These are phyloP conservation scores for Hericium erinaceus DNA, from an alignment of 768 basidiomycete species.

Conservation along the genomic window DNA sequence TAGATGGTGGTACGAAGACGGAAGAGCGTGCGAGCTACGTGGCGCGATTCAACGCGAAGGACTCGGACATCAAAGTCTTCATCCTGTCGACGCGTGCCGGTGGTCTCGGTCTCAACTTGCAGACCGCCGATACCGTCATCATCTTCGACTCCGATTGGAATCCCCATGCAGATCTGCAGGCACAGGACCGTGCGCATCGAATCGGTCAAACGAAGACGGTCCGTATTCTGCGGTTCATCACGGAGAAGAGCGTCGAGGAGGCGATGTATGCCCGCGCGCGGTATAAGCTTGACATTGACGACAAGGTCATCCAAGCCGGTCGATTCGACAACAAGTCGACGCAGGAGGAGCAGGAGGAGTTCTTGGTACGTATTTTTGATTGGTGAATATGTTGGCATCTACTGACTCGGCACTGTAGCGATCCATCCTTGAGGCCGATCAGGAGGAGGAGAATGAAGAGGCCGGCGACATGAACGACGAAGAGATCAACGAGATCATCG, in stretches of 20 bases:
- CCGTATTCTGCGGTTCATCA: constrained; percentile 92
- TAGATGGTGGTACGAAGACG: constrained; percentile 96
- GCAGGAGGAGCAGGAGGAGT: constrained; percentile 94
- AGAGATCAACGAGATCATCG: constrained; percentile 88
- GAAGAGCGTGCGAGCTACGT: constrained; percentile 89
- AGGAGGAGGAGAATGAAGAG: constrained; percentile 85
- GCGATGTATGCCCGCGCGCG: constrained; percentile 93
- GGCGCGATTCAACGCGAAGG: constrained; percentile 78
- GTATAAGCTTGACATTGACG: constrained; percentile 96
- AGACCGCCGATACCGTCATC: constrained; percentile 89
- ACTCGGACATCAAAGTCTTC: constrained; percentile 85
- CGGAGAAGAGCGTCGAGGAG: constrained; percentile 97
- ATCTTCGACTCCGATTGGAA: constrained; percentile 88
- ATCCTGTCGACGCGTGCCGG: constrained; percentile 92
- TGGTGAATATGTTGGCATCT: not conserved
- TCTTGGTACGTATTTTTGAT: constrained; percentile 51
- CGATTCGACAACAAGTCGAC: constrained; percentile 99
- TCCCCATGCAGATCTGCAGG: constrained; percentile 97
- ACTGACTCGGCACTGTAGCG: constrained; percentile 39
- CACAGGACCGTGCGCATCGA: constrained; percentile 99
- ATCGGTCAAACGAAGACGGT: constrained; percentile 99
- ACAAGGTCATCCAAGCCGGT: constrained; percentile 98
- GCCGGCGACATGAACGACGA: constrained; percentile 90
- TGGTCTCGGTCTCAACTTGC: constrained; percentile 84
- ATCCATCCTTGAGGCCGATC: constrained; percentile 82